phyloP scores from a whole-genome alignment of 2,329 filamentous ascomycete genomes.

The Fusarium bulbicola region DNA sequence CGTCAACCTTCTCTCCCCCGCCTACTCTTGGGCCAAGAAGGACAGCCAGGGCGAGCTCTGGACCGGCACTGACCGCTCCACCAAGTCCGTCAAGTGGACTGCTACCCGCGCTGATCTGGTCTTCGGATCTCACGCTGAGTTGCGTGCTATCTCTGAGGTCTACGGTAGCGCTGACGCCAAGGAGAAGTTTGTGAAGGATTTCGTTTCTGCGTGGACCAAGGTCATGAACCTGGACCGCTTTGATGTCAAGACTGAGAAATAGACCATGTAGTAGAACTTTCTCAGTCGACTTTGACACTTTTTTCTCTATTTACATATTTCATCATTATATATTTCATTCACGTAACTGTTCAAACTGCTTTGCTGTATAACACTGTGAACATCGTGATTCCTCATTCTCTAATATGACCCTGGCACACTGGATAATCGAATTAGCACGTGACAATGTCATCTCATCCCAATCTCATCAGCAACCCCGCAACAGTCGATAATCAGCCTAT shows the following conservation, averaged over 20 bases:
- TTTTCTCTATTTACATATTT: conserved; percentile 14
- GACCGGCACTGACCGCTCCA: conserved; percentile 72
- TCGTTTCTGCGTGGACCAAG: conserved; percentile 77
- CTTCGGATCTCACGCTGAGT: conserved; percentile 78
- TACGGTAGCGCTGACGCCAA: conserved; percentile 69
- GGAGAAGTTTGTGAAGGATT: conserved; percentile 75
- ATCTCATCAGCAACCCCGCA: background rate
- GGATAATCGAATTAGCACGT: background rate
- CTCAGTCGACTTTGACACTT: background rate
- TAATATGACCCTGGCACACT: too few species aligned
- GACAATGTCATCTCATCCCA: background rate
- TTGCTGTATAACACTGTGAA: background rate
- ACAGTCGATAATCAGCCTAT: background rate
- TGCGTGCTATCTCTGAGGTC: conserved; percentile 75
- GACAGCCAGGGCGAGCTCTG: conserved; percentile 63
- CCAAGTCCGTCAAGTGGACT: conserved; percentile 72
- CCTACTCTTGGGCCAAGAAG: conserved; percentile 66
- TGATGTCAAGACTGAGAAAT: conserved; percentile 52
- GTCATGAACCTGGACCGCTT: conserved; percentile 79
- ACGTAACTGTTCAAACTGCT: background rate
- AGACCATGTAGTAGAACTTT: background rate
- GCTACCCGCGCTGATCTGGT: conserved; percentile 75
- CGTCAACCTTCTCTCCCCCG: conserved; percentile 77
- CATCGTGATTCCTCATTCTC: accelerated
- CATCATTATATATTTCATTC: background rate